Evolutionary conservation across 2,329 filamentous ascomycete genomes (phyloP).

Genomic region (Colletotrichum nymphaeae): DNA sequence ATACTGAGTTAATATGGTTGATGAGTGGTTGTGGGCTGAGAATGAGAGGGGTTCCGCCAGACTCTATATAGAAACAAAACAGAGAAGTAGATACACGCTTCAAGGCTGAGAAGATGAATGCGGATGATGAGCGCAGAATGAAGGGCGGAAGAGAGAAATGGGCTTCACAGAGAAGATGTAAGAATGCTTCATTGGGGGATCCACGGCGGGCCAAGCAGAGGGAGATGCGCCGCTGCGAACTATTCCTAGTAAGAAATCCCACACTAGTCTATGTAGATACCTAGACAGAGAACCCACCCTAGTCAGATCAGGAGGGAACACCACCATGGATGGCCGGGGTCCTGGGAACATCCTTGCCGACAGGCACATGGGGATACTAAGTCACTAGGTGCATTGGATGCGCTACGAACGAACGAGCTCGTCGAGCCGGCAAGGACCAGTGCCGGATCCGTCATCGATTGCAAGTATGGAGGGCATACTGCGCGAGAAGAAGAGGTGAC

Average conservation of each 20-base stretch:
- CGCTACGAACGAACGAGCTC: slow-evolving; percentile 2
- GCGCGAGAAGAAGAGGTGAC: background rate
- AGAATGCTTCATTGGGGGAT: slow-evolving; percentile 11
- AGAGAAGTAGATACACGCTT: background rate
- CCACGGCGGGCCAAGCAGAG: slow-evolving; percentile 19
- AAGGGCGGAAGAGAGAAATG: background rate
- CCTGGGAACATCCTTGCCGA: slow-evolving; percentile 29
- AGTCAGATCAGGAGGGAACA: slow-evolving; percentile 7
- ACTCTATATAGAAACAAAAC: slow-evolving; percentile 21
- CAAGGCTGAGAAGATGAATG: slow-evolving; percentile 2
- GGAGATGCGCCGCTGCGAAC: slow-evolving; percentile 24
- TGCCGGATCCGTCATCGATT: slow-evolving; percentile 9
- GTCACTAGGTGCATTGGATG: slow-evolving; percentile 11
- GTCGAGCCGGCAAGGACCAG: background rate
- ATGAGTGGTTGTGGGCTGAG: background rate
- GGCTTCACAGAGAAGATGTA: background rate
- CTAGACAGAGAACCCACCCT: slow-evolving; percentile 3
- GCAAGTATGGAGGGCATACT: slow-evolving; percentile 2
- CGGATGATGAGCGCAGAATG: slow-evolving; percentile 5
- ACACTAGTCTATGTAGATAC: slow-evolving; percentile 28
- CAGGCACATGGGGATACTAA: slow-evolving; percentile 11
- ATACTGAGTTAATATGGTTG: background rate
- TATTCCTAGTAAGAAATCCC: slow-evolving; percentile 32
- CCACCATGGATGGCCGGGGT: slow-evolving; percentile 28
- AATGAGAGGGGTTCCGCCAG: background rate